Conservation (phyloP, 345 rosid genomes). For the Hibiscus trionum region DNA sequence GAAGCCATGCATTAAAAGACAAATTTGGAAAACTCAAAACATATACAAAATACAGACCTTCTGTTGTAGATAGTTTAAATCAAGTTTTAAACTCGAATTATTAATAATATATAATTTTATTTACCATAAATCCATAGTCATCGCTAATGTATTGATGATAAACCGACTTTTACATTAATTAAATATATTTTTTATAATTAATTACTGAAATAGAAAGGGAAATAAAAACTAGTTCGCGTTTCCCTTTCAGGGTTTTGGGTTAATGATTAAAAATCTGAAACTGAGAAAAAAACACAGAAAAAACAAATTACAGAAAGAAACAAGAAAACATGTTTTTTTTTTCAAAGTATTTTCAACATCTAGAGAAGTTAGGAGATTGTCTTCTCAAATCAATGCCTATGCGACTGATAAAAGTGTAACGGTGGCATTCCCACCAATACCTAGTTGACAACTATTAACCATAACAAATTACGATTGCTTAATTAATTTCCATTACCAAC, state of each 20-base stretch:
- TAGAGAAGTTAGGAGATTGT: neutral
- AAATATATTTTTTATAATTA: too few species aligned
- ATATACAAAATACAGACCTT: too few species aligned
- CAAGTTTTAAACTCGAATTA: too few species aligned
- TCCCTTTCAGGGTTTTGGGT: neutral
- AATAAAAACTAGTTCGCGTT: neutral
- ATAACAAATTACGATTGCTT: neutral
- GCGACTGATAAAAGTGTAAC: neutral
- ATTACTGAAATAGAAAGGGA: too few species aligned
- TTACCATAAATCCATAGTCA: too few species aligned
- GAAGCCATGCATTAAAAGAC: neutral
- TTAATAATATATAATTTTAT: too few species aligned
- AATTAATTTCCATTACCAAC: neutral
- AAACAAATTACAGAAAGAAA: neutral
- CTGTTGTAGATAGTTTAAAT: too few species aligned
- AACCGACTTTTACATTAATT: too few species aligned
- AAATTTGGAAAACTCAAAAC: neutral
- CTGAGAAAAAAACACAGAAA: neutral
- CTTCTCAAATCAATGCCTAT: neutral
- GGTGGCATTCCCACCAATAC: neutral
- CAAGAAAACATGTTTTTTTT: too few species aligned
- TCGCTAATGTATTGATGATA: too few species aligned
- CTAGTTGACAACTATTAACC: neutral
- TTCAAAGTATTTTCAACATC: neutral
- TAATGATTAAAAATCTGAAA: neutral